phyloP scores from a whole-genome alignment of 2,329 filamentous ascomycete species.

The Botrytis galanthina region DNA sequence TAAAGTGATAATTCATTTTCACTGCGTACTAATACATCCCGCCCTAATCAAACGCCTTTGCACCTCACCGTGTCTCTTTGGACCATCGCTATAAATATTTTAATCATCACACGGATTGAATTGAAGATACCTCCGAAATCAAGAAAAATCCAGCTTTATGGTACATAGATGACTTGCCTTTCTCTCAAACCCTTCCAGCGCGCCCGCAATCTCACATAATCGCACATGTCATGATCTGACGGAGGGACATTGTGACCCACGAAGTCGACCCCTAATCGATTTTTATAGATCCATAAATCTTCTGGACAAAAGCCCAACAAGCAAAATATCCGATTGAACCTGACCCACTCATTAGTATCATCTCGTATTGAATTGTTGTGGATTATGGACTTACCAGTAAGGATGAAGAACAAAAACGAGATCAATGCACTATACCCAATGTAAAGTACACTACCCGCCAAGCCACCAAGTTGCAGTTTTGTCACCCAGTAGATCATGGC shows the following conservation, averaged over 20 bases:
- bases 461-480: slow-evolving; percentile 78
- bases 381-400: slow-evolving; percentile 70
- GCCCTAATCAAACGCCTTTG: slow-evolving; percentile 5
- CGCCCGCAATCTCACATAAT: not conserved
- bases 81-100: not conserved
- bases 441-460: slow-evolving; percentile 87
- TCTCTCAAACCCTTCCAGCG: not conserved
- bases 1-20: not conserved
- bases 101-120: not conserved
- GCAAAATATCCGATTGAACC: slow-evolving; percentile 95
- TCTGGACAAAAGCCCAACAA: slow-evolving; percentile 89
- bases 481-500: slow-evolving; percentile 88
- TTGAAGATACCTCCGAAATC: not conserved
- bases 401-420: slow-evolving; percentile 86
- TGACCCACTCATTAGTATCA: slow-evolving; percentile 42
- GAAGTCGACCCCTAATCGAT: slow-evolving; percentile 62
- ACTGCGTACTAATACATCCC: slow-evolving; percentile 1
- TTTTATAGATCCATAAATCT: slow-evolving; percentile 97
- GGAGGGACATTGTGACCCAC: not conserved
- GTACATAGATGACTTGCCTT: not conserved
- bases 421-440: slow-evolving; percentile 89
- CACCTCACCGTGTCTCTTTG: not conserved
- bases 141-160: not conserved
- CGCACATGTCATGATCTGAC: not conserved
- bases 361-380: not conserved